Evolutionary conservation across 306 rosid species (phyloP).

Genomic region (Vicia sativa): DNA sequence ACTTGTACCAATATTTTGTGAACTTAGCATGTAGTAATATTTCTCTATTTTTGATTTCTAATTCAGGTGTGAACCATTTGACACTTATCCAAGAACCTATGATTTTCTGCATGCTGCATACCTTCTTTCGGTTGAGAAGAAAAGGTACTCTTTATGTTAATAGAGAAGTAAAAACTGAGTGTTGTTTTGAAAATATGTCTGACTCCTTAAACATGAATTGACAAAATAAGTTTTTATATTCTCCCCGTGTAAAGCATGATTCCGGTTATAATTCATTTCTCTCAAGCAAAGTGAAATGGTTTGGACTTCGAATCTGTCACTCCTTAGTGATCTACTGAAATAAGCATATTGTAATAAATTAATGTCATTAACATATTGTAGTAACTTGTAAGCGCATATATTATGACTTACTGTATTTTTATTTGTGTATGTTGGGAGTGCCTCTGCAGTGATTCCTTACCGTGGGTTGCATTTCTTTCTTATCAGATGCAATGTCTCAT

Average conservation of each 20-base stretch:
- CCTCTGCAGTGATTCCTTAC: neutral
- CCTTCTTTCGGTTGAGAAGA: conserved; percentile 49
- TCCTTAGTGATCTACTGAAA: neutral
- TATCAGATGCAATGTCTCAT: conserved; percentile 72
- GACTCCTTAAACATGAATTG: neutral
- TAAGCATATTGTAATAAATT: neutral
- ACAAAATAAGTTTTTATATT: neutral
- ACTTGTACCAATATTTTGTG: conserved; percentile 18
- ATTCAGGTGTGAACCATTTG: conserved; percentile 94
- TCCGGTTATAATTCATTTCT: conserved; percentile 1
- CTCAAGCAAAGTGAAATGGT: neutral
- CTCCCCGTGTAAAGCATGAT: conserved; percentile 11
- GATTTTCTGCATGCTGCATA: conserved; percentile 2
- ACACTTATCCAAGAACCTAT: conserved; percentile 45
- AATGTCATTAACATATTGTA: no score
- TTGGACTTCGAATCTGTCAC: neutral
- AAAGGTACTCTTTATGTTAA: conserved; percentile 58
- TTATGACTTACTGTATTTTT: neutral
- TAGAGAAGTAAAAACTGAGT: neutral
- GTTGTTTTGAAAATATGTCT: neutral
- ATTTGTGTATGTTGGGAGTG: conserved; percentile 5
- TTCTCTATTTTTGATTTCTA: conserved; percentile 30
- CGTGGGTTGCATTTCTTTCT: conserved; percentile 18
- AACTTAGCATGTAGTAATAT: conserved; percentile 23
- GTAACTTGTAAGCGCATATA: neutral